Percentiles rank a stretch among this genome's conserved stretches.
Conservation (phyloP, 2,329 filamentous ascomycete genomes). For the Trichoderma koningii region DNA sequence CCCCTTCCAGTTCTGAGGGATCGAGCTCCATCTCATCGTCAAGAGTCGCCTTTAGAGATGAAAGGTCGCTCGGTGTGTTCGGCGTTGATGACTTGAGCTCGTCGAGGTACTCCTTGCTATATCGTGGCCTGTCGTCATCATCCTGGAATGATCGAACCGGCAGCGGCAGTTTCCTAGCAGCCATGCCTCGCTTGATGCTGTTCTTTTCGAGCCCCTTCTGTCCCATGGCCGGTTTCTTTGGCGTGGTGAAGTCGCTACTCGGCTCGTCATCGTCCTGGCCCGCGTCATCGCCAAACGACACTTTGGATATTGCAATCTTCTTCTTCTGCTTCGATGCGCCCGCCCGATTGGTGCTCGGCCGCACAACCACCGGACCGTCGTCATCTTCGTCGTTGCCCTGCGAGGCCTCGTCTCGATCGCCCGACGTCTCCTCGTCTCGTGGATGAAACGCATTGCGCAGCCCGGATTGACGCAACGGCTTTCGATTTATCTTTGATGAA, state of each 20-base stretch:
- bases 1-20: conserved; percentile 62
- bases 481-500: conserved; percentile 49
- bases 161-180: conserved; percentile 55
- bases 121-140: conserved; percentile 72
- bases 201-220: conserved; percentile 68
- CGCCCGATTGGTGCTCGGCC: conserved; percentile 50
- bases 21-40: conserved; percentile 59
- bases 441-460: conserved; percentile 59
- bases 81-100: conserved; percentile 86
- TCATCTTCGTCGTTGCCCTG: conserved; percentile 47
- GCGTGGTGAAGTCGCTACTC: conserved; percentile 53
- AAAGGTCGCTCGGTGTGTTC: conserved; percentile 70
- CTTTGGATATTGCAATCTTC: conserved; percentile 56
- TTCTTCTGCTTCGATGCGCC: conserved; percentile 66
- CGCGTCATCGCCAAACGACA: conserved; percentile 73
- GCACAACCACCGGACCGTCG: conserved; percentile 51
- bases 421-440: conserved; percentile 41
- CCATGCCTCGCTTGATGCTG: conserved; percentile 56
- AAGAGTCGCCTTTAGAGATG: conserved; percentile 47
- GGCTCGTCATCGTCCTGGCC: conserved; percentile 55
- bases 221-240: conserved; percentile 67
- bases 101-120: conserved; percentile 83
- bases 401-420: conserved; percentile 31
- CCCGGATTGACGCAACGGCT: conserved; percentile 59
- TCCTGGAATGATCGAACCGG: conserved; percentile 52